Evolutionary conservation across 345 rosid species (phyloP), one percentile per base, ranked within the genome.

Genomic region (Litchi chinensis): DNA sequence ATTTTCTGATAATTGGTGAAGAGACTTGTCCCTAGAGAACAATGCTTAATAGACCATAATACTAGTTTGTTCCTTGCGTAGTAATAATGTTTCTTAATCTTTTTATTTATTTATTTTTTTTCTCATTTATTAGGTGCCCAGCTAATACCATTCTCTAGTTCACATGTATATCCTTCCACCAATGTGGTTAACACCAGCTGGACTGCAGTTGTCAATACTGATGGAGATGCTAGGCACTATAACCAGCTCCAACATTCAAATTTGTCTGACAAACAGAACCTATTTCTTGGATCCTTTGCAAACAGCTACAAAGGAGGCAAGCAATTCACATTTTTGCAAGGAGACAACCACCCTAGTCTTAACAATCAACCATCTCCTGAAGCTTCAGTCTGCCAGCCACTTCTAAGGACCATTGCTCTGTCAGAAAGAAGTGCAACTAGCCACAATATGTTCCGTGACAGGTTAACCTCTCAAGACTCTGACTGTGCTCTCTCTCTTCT

Each of bases 401-500:
- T 83, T 63, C 85, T 80, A 5, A 62, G 85, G 48, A 65, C 76
- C 2, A 44, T 81, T 11, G 65, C 79, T 40, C 43, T 76, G 24
- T 70, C 81, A 32, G 86, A 82, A 39, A 75, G 79, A 69, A 66
- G 77, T 15, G 79, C 48, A 40, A 77, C 76, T 65, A 75, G 89
- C 77, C 76, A 73, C 70, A 74, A 67, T 19, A 75, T 82, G 80
- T 87, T 84, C 76, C 78, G 77, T 85, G 90, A 83, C 83, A 84
- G 90, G 85, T 83, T 86, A 80, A 78, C 89, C 75, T 76, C 83
- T 81, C 83, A 78, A 66, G 86, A 88, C 83, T 86, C 92, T 26
- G 92, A 90, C 76, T 92, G 97, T 87, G 97, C 97, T 92, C 94
- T 89, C 97, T 92, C 97, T 92, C 97, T 92, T 88, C 97, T 92